phyloP scores from a whole-genome alignment of 2,329 filamentous ascomycete genomes.

The Falciphora oryzae region DNA sequence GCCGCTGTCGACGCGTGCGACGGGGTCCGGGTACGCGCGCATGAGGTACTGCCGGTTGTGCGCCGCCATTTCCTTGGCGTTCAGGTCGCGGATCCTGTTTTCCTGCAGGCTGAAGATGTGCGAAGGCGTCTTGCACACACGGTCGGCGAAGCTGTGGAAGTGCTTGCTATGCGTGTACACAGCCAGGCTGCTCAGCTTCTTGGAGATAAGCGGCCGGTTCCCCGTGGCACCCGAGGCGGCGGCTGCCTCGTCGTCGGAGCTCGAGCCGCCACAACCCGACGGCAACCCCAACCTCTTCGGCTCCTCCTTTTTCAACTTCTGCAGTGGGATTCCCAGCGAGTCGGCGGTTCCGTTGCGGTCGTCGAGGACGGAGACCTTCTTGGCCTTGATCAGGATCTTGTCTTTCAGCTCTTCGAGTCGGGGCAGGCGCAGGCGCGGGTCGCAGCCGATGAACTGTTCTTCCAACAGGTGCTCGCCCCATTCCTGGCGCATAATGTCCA shows the following conservation, averaged over 20 bases:
- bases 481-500: constrained; percentile 85
- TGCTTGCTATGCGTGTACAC: constrained; percentile 84
- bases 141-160: constrained; percentile 66
- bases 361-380: constrained; percentile 41
- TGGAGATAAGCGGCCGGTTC: constrained; percentile 50
- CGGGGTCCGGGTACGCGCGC: constrained; percentile 80
- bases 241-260: constrained; percentile 38
- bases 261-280: constrained; percentile 20
- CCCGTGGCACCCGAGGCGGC: constrained; percentile 12
- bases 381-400: constrained; percentile 83
- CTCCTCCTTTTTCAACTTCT: constrained; percentile 31
- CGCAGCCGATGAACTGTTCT: constrained; percentile 39
- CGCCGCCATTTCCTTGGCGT: constrained; percentile 65
- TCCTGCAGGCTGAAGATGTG: constrained; percentile 90
- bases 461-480: constrained; percentile 75
- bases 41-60: constrained; percentile 89
- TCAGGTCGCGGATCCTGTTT: constrained; percentile 58
- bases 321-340: constrained; percentile 27
- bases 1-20: constrained; percentile 70
- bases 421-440: constrained; percentile 54
- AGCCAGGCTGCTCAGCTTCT: constrained; percentile 66
- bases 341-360: constrained; percentile 22
- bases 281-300: too few species aligned
- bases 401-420: constrained; percentile 64
- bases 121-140: constrained; percentile 50